Percentiles rank a stretch among this genome's conserved stretches.
Conservation (phyloP, 176 grass and related monocot species). For the Cenchrus americanus region DNA sequence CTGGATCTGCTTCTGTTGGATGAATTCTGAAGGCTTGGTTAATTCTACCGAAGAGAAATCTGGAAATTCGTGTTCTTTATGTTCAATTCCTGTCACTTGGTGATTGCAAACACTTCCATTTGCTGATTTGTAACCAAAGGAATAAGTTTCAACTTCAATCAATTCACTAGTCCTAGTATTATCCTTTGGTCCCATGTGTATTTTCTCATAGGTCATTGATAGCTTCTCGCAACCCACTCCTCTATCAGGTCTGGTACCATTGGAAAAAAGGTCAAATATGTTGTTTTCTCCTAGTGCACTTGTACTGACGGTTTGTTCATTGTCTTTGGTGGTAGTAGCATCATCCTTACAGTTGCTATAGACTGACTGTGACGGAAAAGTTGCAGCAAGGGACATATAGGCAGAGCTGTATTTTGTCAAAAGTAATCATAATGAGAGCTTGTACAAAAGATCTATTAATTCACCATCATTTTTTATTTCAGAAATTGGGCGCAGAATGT, state of each 20-base stretch:
- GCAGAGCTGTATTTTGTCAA: slow-evolving; percentile 72
- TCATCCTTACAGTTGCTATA: slow-evolving; percentile 39
- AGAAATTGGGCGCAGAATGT: neutral
- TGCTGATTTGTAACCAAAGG: slow-evolving; percentile 36
- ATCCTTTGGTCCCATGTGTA: slow-evolving; percentile 21
- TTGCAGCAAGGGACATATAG: slow-evolving; percentile 80
- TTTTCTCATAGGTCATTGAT: slow-evolving; percentile 39
- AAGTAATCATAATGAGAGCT: slow-evolving; percentile 24
- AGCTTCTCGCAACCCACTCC: slow-evolving; percentile 40
- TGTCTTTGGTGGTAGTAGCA: slow-evolving; percentile 30
- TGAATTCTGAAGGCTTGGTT: slow-evolving; percentile 16
- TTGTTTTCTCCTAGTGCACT: slow-evolving; percentile 37
- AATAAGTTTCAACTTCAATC: slow-evolving; percentile 18
- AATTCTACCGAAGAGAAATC: slow-evolving; percentile 32
- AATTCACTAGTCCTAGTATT: slow-evolving; percentile 39
- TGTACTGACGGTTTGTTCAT: slow-evolving; percentile 44
- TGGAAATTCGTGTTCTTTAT: slow-evolving; percentile 33
- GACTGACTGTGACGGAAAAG: slow-evolving; percentile 54
- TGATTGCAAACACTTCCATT: slow-evolving; percentile 32
- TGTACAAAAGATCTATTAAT: neutral
- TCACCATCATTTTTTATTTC: slow-evolving; percentile 16
- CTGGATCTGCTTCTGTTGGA: slow-evolving; percentile 40
- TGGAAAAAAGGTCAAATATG: slow-evolving; percentile 39
- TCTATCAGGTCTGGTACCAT: slow-evolving; percentile 38
- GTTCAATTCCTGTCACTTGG: slow-evolving; percentile 43